Conservation (phyloP, 331 rosid genomes). For the Malus hybrid region DNA sequence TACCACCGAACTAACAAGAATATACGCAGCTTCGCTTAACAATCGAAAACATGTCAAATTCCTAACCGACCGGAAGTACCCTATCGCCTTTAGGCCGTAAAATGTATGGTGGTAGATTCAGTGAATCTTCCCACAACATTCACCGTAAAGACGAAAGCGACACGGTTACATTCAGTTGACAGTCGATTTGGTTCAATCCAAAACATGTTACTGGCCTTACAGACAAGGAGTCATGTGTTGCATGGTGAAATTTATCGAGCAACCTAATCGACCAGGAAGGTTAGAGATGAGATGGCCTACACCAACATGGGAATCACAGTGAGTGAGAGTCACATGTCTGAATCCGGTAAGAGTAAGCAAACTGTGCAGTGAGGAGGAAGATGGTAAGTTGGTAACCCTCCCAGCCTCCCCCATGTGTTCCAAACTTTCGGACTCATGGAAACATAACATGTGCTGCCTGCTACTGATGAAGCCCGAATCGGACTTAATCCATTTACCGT, state of each 20-base stretch:
- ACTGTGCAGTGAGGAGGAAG: too few relatives aligned
- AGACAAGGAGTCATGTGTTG: neutral
- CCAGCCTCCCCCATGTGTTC: neutral
- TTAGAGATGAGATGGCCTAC: neutral
- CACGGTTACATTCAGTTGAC: neutral
- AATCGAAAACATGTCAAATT: neutral
- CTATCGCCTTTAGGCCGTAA: neutral
- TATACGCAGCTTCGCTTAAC: too few relatives aligned
- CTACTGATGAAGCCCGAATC: neutral
- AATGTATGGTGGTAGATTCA: too few relatives aligned
- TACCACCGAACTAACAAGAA: too few relatives aligned
- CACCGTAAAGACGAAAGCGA: neutral
- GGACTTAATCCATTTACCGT: neutral
- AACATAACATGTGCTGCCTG: conserved; percentile 44
- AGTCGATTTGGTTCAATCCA: neutral
- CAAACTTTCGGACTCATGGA: neutral
- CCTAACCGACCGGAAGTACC: neutral
- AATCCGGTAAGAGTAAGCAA: neutral
- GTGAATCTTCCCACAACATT: neutral
- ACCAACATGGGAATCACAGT: conserved; percentile 4
- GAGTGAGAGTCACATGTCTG: neutral
- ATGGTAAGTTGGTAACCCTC: too few relatives aligned
- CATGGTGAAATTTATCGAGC: neutral
- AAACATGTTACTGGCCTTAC: neutral
- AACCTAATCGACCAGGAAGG: neutral